A percentile compares a stretch with the other conserved stretches of the same genome.
Evolutionary conservation across 1,284 basidiomycete species (phyloP).

Genomic region (Moesziomyces sp.): DNA sequence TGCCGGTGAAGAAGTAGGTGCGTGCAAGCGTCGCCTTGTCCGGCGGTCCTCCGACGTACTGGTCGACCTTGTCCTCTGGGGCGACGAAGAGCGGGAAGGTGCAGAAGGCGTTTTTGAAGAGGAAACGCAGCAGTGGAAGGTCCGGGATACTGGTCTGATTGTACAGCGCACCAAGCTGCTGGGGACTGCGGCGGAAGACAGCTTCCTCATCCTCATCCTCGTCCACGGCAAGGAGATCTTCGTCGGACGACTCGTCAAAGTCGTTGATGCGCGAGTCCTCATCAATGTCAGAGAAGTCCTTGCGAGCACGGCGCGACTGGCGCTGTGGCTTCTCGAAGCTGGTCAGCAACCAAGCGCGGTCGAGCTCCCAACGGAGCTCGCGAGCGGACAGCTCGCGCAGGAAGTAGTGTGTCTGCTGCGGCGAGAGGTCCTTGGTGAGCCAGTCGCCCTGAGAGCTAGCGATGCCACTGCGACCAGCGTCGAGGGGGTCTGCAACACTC

Average conservation of each 20-base stretch:
- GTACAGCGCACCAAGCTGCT: conserved; percentile 45
- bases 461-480: conserved; percentile 20
- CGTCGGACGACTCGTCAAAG: conserved; percentile 53
- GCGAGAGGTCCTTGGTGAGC: conserved; percentile 51
- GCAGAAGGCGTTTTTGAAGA: conserved; percentile 61
- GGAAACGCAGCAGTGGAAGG: conserved; percentile 59
- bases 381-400: conserved; percentile 53
- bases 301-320: conserved; percentile 14
- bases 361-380: conserved; percentile 62
- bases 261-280: conserved; percentile 57
- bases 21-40: conserved; percentile 57
- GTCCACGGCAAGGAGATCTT: conserved; percentile 39
- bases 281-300: conserved; percentile 38
- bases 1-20: conserved; percentile 51
- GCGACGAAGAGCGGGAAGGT: conserved; percentile 63
- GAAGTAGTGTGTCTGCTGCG: conserved; percentile 62
- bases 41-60: conserved; percentile 43
- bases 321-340: conserved; percentile 53
- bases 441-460: conserved; percentile 36
- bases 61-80: conserved; percentile 47
- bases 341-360: conserved; percentile 56
- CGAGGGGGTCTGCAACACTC: conserved; percentile 45
- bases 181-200: conserved; percentile 54
- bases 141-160: conserved; percentile 40
- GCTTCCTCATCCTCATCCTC: conserved; percentile 60